Evolutionary conservation across 2,329 filamentous ascomycete genomes (phyloP).

Genomic region (Curvularia eragrostidis): DNA sequence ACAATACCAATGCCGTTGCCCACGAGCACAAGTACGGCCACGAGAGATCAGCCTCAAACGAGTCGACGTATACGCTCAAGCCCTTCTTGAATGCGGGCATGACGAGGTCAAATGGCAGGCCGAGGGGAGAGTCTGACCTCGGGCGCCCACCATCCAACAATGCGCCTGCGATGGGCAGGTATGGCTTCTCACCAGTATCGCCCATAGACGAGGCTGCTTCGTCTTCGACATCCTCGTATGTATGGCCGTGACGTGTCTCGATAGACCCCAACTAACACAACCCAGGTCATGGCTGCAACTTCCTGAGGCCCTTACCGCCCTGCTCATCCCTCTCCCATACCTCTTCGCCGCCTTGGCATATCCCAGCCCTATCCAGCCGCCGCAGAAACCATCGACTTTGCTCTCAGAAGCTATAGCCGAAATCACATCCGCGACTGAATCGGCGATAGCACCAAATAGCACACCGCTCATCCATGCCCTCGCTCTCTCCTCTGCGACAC

Average conservation of each 20-base stretch:
- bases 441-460: slow-evolving; percentile 13
- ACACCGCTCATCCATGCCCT: slow-evolving; percentile 54
- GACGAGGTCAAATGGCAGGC: slow-evolving; percentile 43
- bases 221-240: slow-evolving; percentile 31
- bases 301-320: slow-evolving; percentile 57
- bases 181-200: slow-evolving; percentile 46
- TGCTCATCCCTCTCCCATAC: slow-evolving; percentile 59
- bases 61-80: slow-evolving; percentile 40
- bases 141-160: slow-evolving; percentile 46
- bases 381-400: slow-evolving; percentile 27
- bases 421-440: slow-evolving; percentile 19
- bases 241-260: neutral
- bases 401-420: slow-evolving; percentile 35
- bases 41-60: slow-evolving; percentile 34
- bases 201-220: slow-evolving; percentile 42
- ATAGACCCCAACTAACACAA: slow-evolving; percentile 6
- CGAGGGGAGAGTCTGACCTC: slow-evolving; percentile 56
- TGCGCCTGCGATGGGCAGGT: slow-evolving; percentile 26
- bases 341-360: slow-evolving; percentile 57
- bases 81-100: slow-evolving; percentile 31
- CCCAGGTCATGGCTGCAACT: slow-evolving; percentile 48
- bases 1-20: slow-evolving; percentile 28
- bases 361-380: slow-evolving; percentile 31
- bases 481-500: slow-evolving; percentile 54
- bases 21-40: slow-evolving; percentile 34